These are phyloP conservation scores for Aspergillus asperescens DNA, from an alignment of 495 filamentous ascomycete species.

Conservation along the genomic window DNA sequence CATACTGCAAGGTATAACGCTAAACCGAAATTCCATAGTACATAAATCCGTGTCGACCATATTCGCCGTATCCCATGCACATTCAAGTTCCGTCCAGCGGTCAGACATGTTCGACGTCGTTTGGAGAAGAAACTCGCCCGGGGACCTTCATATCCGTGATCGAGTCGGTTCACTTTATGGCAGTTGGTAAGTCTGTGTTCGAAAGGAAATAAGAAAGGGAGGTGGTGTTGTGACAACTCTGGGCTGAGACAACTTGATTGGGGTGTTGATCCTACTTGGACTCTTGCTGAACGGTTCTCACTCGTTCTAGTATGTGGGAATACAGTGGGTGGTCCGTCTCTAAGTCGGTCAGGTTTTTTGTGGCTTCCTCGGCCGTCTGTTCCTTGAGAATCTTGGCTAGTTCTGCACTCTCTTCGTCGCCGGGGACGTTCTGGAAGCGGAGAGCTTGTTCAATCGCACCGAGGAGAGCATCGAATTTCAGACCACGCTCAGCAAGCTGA, in stretches of 20 bases:
- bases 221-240: constrained; percentile 3
- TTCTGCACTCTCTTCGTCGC: constrained; percentile 77
- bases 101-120: constrained; percentile 16
- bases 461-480: constrained; percentile 63
- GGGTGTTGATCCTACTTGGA: constrained; percentile 32
- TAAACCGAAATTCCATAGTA: constrained; percentile 18
- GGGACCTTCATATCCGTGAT: constrained; percentile 20
- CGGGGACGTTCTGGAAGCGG: constrained; percentile 86
- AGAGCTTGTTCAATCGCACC: constrained; percentile 80
- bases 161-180: constrained; percentile 17
- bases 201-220: constrained; percentile 6
- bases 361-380: constrained; percentile 57
- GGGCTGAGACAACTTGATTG: constrained; percentile 2
- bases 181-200: constrained; percentile 13
- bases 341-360: constrained; percentile 71
- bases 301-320: constrained; percentile 60
- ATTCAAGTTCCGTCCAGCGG: constrained; percentile 24
- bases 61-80: constrained; percentile 35
- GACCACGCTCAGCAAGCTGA: constrained; percentile 71
- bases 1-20: constrained; percentile 7
- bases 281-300: constrained; percentile 68
- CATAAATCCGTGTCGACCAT: constrained; percentile 23
- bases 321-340: constrained; percentile 68
- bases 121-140: constrained; percentile 12
- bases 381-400: constrained; percentile 77